Evolutionary conservation across 2,329 filamentous ascomycete genomes (phyloP).

Genomic region (Dactylonectria macrodidyma): DNA sequence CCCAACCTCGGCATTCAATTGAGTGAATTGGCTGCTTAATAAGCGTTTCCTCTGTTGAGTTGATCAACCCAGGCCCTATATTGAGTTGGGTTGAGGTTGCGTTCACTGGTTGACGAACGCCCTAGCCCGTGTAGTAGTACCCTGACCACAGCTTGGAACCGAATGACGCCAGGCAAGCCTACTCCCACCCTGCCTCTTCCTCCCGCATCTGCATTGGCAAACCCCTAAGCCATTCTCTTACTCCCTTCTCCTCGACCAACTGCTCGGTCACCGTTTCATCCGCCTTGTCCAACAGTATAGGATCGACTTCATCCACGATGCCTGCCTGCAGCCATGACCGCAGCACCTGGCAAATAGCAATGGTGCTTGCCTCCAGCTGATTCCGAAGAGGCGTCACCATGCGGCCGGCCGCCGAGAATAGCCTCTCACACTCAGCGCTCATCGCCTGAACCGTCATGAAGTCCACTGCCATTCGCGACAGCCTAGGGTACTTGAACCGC

Average conservation of each 20-base stretch:
- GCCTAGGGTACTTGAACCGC: conserved; percentile 19
- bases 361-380: neutral
- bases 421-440: conserved; percentile 31
- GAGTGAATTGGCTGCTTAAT: too few species aligned
- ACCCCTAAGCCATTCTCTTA: neutral
- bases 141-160: too few species aligned
- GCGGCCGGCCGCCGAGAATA: conserved; percentile 27
- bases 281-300: neutral
- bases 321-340: too few species aligned
- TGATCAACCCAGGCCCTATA: too few species aligned
- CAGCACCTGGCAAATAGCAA: too few species aligned
- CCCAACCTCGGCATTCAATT: too few species aligned
- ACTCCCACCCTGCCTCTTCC: neutral
- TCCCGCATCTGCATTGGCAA: neutral
- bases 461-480: conserved; percentile 33
- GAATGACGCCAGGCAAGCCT: neutral
- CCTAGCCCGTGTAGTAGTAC: too few species aligned
- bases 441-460: conserved; percentile 31
- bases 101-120: too few species aligned
- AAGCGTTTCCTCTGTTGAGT: too few species aligned
- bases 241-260: neutral
- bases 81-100: too few species aligned
- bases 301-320: neutral
- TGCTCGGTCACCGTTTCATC: neutral
- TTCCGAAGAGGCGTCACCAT: conserved; percentile 12